These are phyloP conservation scores for Cystobasidium sp. DNA, from an alignment of 1,284 basidiomycete genomes.

Conservation along the genomic window DNA sequence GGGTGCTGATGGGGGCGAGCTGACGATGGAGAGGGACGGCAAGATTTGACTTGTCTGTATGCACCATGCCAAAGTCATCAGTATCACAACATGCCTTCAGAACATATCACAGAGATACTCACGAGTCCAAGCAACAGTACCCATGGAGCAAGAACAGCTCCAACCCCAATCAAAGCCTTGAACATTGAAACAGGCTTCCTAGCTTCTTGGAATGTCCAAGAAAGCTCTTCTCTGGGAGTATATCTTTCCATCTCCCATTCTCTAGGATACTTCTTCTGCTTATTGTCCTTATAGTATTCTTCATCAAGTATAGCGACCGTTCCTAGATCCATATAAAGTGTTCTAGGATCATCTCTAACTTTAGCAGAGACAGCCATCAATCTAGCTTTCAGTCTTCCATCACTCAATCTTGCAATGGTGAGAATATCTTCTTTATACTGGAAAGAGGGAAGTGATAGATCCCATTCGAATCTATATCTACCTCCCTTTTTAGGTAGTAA, in stretches of 20 bases:
- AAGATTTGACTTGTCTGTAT: conserved; percentile 11
- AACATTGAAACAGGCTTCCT: conserved; percentile 15
- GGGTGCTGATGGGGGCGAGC: not conserved
- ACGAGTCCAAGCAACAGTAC: conserved; percentile 28
- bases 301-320: conserved; percentile 31
- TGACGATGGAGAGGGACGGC: conserved; percentile 2
- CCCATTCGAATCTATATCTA: conserved; percentile 42
- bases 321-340: conserved; percentile 16
- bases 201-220: conserved; percentile 33
- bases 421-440: conserved; percentile 28
- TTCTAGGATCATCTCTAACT: not conserved
- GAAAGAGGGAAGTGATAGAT: conserved; percentile 15
- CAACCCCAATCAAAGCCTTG: conserved; percentile 33
- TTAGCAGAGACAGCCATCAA: conserved; percentile 13
- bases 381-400: conserved; percentile 31
- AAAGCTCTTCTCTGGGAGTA: conserved; percentile 3
- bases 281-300: conserved; percentile 3
- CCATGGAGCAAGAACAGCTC: conserved; percentile 34
- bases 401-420: conserved; percentile 9
- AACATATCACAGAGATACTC: not conserved
- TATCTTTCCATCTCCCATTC: conserved; percentile 44
- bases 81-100: not conserved
- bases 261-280: conserved; percentile 31
- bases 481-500: conserved; percentile 37
- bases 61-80: not conserved